Percentiles rank a stretch among this genome's conserved stretches.
Evolutionary conservation across 2,329 filamentous ascomycete genomes (phyloP).

Genomic region (Gaeumannomyces tritici): DNA sequence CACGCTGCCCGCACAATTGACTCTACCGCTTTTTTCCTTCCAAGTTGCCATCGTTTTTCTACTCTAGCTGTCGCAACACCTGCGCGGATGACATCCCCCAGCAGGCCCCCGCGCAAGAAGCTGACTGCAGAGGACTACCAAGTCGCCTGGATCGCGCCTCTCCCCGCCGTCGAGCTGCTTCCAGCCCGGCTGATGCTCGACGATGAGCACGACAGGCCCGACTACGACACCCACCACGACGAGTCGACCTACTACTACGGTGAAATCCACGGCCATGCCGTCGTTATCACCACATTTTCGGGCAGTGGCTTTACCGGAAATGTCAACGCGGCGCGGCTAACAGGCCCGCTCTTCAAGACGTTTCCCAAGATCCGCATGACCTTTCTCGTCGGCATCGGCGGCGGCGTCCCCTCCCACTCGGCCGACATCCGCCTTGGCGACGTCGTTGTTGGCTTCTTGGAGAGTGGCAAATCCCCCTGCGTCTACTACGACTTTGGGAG

Average conservation of each 20-base stretch:
- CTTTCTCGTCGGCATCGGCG: constrained; percentile 8
- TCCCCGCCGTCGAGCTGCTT: constrained; percentile 7
- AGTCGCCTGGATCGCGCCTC: constrained; percentile 10
- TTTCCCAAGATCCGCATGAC: constrained; percentile 10
- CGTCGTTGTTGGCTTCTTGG: constrained; percentile 5
- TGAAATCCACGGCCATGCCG: constrained; percentile 5
- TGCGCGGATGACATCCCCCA: no score
- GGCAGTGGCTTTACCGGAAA: constrained; percentile 6
- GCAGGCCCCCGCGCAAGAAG: not conserved
- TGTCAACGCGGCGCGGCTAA: constrained; percentile 7
- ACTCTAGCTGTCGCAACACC: no score
- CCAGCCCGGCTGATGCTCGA: constrained; percentile 11
- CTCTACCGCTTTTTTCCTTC: no score
- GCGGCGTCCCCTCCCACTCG: constrained; percentile 5
- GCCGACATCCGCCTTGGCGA: constrained; percentile 6
- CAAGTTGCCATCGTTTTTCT: no score
- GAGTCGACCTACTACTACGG: constrained; percentile 9
- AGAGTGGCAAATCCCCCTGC: constrained; percentile 1
- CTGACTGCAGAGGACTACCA: constrained; percentile 5
- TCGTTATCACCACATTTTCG: constrained; percentile 9
- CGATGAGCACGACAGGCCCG: constrained; percentile 7
- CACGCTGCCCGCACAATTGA: no score
- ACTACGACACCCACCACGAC: constrained; percentile 7
- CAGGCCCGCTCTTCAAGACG: constrained; percentile 7
- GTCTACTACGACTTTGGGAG: constrained; percentile 17